Evolutionary conservation across 1,284 basidiomycete genomes (phyloP).

Genomic region (Cryptococcus sp.): DNA sequence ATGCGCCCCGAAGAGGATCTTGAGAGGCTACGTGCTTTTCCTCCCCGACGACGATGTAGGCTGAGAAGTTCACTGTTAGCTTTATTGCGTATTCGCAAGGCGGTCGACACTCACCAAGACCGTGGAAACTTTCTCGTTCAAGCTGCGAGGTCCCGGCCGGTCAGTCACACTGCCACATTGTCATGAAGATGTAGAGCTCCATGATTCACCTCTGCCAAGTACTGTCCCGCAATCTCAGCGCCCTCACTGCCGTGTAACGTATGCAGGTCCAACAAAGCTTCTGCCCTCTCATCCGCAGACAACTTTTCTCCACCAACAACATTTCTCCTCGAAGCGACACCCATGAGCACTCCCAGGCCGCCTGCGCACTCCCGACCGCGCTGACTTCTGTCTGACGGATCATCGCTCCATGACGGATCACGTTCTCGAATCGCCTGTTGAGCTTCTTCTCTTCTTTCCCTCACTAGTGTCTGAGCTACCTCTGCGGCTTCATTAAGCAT

Average conservation of each 20-base stretch:
- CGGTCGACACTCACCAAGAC: conserved; percentile 63
- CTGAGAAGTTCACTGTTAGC: conserved; percentile 53
- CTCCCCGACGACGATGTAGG: conserved; percentile 87
- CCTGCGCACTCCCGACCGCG: conserved; percentile 78
- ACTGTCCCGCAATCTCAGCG: conserved; percentile 85
- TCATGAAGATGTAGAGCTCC: conserved; percentile 1
- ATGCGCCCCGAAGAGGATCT: conserved; percentile 74
- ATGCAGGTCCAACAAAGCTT: conserved; percentile 78
- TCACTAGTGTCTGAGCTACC: conserved; percentile 74
- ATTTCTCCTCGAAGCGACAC: conserved; percentile 66
- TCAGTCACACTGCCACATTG: conserved; percentile 7
- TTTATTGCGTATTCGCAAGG: not conserved
- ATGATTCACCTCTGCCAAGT: conserved; percentile 73
- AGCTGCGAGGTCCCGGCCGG: conserved; percentile 54
- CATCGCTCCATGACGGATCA: conserved; percentile 75
- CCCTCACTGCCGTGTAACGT: conserved; percentile 89
- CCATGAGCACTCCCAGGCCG: conserved; percentile 79
- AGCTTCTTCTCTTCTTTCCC: conserved; percentile 72
- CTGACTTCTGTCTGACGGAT: conserved; percentile 72
- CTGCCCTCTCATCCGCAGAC: conserved; percentile 77
- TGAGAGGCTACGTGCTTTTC: conserved; percentile 92
- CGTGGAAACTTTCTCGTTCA: conserved; percentile 81
- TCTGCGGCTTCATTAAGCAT: conserved; percentile 81
- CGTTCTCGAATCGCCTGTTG: conserved; percentile 72
- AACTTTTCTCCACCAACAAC: conserved; percentile 59